These are phyloP conservation scores for Scheffersomyces segobiensis DNA, from an alignment of 1,139 yeast genomes.

Conservation along the genomic window DNA sequence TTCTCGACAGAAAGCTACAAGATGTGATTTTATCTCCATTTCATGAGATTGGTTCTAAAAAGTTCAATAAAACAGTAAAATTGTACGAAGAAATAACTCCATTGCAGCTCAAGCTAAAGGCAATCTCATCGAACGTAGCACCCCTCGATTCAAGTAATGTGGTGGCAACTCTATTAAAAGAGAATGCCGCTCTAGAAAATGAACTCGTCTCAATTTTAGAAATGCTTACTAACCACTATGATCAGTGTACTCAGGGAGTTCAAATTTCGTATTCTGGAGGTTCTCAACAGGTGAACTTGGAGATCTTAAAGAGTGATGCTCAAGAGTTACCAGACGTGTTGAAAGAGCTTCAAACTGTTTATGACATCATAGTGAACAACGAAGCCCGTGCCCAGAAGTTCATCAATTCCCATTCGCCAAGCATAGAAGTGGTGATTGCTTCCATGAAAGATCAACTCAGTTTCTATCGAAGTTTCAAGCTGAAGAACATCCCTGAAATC, in stretches of 20 bases:
- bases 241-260: conserved; percentile 59
- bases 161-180: conserved; percentile 20
- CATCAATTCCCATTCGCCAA: conserved; percentile 14
- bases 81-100: conserved; percentile 24
- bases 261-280: conserved; percentile 15
- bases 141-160: conserved; percentile 16
- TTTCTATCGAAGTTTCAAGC: conserved; percentile 23
- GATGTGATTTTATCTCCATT: conserved; percentile 17
- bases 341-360: conserved; percentile 26
- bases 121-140: conserved; percentile 6
- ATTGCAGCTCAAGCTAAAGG: conserved; percentile 15
- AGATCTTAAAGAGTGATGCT: conserved; percentile 36
- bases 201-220: conserved; percentile 71
- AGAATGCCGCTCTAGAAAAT: conserved; percentile 57
- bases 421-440: conserved; percentile 17
- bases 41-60: conserved; percentile 13
- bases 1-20: conserved; percentile 19
- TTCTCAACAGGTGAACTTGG: conserved; percentile 22
- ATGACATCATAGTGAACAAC: conserved; percentile 39
- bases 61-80: conserved; percentile 18
- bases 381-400: conserved; percentile 33
- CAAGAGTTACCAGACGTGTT: conserved; percentile 26
- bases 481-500: conserved; percentile 25
- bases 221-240: conserved; percentile 79
- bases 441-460: conserved; percentile 18